A percentile compares a stretch with the other conserved stretches of the same genome.
Evolutionary conservation across 2,329 filamentous ascomycete species (phyloP).

Genomic region (Teratosphaeria viscida): DNA sequence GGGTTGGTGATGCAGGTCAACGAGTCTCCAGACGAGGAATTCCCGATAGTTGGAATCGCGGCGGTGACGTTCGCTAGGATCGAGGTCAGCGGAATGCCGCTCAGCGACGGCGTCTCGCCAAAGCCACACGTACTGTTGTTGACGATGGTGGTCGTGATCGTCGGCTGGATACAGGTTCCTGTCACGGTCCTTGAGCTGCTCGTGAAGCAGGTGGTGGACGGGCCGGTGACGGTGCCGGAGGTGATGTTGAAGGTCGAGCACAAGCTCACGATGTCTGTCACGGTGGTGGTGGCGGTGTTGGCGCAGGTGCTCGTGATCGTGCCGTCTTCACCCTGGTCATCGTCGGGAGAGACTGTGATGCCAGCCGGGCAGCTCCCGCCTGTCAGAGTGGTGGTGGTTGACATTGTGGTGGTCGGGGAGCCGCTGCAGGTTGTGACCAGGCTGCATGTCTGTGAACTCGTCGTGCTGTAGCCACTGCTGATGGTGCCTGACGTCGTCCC

Average conservation of each 20-base stretch:
- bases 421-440: neutral
- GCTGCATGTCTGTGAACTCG: neutral
- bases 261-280: neutral
- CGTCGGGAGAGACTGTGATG: neutral
- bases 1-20: neutral
- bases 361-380: neutral
- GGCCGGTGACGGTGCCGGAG: neutral
- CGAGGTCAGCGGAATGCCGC: neutral
- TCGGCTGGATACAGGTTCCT: neutral
- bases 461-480: neutral
- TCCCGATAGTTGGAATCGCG: neutral
- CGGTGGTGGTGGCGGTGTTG: neutral
- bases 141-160: neutral
- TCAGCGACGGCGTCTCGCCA: neutral
- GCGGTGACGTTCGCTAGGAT: neutral
- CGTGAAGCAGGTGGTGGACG: neutral
- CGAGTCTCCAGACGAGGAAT: neutral
- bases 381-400: neutral
- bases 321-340: constrained; percentile 1
- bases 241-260: neutral
- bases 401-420: neutral
- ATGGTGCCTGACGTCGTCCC: neutral
- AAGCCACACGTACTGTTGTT: neutral
- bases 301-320: neutral
- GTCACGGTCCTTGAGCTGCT: neutral